Conservation (phyloP, 2,329 filamentous ascomycete genomes). For the Fusarium fujikuroi region DNA sequence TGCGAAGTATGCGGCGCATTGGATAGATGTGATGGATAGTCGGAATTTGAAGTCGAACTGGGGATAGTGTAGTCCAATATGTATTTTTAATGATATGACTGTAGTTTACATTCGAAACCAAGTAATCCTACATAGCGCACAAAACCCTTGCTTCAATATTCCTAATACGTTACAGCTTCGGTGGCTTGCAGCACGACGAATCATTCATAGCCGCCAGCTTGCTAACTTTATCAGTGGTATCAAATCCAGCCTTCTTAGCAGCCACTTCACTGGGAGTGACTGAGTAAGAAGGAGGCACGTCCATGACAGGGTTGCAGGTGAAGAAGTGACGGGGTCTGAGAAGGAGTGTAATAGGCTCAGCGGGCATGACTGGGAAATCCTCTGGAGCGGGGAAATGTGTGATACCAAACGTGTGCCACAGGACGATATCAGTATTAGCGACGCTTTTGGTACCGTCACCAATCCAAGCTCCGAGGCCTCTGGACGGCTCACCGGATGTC, state of each 20-base stretch:
- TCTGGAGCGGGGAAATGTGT: conserved; percentile 91
- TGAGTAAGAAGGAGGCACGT: conserved; percentile 72
- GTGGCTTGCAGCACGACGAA: neutral
- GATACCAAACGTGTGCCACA: conserved; percentile 94
- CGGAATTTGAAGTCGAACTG: neutral
- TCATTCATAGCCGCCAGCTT: conserved; percentile 30
- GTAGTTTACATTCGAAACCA: neutral
- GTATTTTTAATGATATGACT: neutral
- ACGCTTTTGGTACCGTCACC: conserved; percentile 75
- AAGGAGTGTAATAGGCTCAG: conserved; percentile 83
- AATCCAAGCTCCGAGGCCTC: conserved; percentile 81
- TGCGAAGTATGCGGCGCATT: neutral
- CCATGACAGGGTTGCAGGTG: conserved; percentile 78
- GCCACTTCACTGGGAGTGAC: conserved; percentile 47
- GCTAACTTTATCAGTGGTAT: conserved; percentile 38
- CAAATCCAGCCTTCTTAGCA: conserved; percentile 34
- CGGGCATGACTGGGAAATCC: conserved; percentile 93
- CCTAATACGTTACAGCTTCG: neutral
- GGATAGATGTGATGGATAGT: conserved; percentile 3
- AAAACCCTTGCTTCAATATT: neutral
- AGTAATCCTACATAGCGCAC: neutral
- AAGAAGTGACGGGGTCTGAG: conserved; percentile 87
- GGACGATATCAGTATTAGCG: conserved; percentile 85
- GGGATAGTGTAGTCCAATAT: neutral
- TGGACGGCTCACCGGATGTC: conserved; percentile 81